Base-by-base conservation (phyloP, 1,284 basidiomycete species). In the Ceratobasidium papillatum region DNA sequence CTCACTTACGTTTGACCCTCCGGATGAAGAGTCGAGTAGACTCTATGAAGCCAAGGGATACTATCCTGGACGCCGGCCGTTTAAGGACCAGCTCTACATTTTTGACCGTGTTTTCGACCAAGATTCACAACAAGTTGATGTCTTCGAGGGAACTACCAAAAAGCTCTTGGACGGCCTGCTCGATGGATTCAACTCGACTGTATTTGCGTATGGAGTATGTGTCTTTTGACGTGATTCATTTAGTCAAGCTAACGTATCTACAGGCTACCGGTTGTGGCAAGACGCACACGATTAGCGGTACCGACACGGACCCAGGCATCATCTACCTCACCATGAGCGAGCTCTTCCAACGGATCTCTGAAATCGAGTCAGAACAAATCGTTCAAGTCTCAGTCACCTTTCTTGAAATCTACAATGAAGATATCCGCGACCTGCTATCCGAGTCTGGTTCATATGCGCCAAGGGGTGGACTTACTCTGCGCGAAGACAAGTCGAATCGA, bases 201-300 rank as follows among this genome's bases (percentile, higher is more conserved):
- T 97, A 8, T 98, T 99, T 85, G 96, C 96, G 2, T 98, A 99
- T 81, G 96, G 96, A 47, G 96, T 98, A 82, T 82, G 94, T 86
- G 43, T 51, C 36, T 36, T 17, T 27, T 75, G 45, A 75, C 56
- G 64, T 76, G 76, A 51, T 61, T 69, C 58, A 56, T 71, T 77
- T 58, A 75, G 78, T 78, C 17, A 22, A 51, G 80, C 76, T 34
- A 72, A 58, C 73, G 62, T 43, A 51, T 49, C n/a, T 73, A 17
- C 79, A 98, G 96, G 96, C 96, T 22, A 98, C 96, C 12, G 96
- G 96, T 19, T 98, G 96, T 81, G 96, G 96, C 76, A 99, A 99
- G 83, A 99, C 96, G 11, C 95, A 98, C 82, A 99, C 96, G 34
- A 98, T 98, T 81, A 97, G 95, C 80, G 96, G 96, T 75, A 92